Conservation (phyloP, 1,284 basidiomycete genomes). For the Rhodotorula sp. region DNA sequence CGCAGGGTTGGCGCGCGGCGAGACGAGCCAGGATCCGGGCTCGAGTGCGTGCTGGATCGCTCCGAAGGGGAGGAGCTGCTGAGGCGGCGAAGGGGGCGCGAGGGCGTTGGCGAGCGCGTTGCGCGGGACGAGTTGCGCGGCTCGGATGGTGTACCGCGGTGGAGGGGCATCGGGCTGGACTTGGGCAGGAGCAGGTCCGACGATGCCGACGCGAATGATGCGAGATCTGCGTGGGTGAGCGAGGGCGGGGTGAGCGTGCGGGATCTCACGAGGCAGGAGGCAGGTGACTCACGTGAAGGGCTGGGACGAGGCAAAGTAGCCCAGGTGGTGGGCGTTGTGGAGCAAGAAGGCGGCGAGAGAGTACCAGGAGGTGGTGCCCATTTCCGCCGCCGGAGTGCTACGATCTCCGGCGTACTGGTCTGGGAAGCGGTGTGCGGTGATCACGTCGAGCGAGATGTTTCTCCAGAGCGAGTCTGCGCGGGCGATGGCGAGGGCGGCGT, state of each 20-base stretch:
- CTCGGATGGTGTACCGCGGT: constrained; percentile 9
- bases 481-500: constrained; percentile 4
- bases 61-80: constrained; percentile 10
- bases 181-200: background rate
- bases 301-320: constrained; percentile 28
- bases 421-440: background rate
- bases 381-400: background rate
- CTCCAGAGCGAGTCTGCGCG: constrained; percentile 18
- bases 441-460: constrained; percentile 3
- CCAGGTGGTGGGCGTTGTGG: constrained; percentile 13
- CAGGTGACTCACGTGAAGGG: constrained; percentile 26
- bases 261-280: background rate
- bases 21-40: constrained; percentile 15
- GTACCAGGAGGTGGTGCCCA: constrained; percentile 9
- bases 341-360: constrained; percentile 25
- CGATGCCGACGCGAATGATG: constrained; percentile 23
- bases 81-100: background rate
- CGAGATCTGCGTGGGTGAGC: constrained; percentile 25
- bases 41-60: constrained; percentile 12
- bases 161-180: background rate
- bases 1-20: constrained; percentile 7
- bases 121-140: constrained; percentile 17
- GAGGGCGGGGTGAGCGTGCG: background rate
- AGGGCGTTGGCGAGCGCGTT: constrained; percentile 11
- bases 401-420: background rate